Evolutionary conservation across 23 red algal species (phyloP), one percentile per base, ranked within the genome.

Genomic region (Gracilariopsis chorda): DNA sequence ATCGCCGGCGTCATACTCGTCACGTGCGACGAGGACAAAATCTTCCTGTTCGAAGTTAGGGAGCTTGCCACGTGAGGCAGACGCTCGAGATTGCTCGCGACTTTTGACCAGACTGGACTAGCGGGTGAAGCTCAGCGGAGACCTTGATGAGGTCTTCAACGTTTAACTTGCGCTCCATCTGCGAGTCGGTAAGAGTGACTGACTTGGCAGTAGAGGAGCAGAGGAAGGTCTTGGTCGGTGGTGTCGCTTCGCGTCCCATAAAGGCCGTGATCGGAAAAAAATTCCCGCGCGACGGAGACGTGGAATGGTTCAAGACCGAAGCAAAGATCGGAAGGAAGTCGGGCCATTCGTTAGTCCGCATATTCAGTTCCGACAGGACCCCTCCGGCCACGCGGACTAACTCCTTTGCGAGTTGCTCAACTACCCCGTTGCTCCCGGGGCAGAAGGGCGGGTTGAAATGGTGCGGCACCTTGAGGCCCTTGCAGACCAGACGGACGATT

Each of bases 1-100:
- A 7, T 81, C 49, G 23, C 77, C 49, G 11, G 46, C 49, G 24
- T 27, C 6, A 11, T 62, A 56, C 10, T 81, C 77, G 5, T 51
- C 7, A 7, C 43, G 5, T 4, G 77, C 77, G 77, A 81, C 49
- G 13, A 81, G 49, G 6, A 81, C 44, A 51, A 81, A 81, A 51
- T 81, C 77, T 9, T 47, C 77, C 11, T 56, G 6, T 62, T 63
- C 77, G 24, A 81, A 81, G 43, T 81, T 81, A 4, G 47, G 69
- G 21, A 7, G 25, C 6, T 75, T 41, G 4, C 69, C 7, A 21
- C 69, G 7, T 4, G 69, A 75, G 4, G 69, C 69, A 43, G 69
- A 28, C 39, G 5, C 25, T 7, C 69, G 69, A 39, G 69, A 75
- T 5, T 39, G 69, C 41, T 39, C 63, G 16, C 63, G 63, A 24